Percentiles rank a stretch among this genome's conserved stretches.
phyloP scores from a whole-genome alignment of 2,329 filamentous ascomycete species.

The Ceratocystis variospora region DNA sequence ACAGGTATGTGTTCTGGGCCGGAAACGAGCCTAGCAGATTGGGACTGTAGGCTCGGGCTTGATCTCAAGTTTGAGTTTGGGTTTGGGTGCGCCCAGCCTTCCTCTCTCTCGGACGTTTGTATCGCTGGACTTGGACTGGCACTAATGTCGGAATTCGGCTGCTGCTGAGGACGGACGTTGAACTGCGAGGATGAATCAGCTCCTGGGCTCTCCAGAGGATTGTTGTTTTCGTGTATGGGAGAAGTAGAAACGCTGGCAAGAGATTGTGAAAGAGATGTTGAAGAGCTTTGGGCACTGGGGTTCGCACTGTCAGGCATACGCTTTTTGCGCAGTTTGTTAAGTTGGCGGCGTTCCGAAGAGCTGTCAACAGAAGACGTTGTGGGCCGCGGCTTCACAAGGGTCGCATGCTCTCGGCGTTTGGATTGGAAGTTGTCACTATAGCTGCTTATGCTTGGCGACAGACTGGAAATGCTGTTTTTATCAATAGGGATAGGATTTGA shows the following conservation, averaged over 20 bases:
- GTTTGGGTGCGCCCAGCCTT: neutral
- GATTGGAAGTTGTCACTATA: slow-evolving; percentile 34
- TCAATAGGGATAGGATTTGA: slow-evolving; percentile 24
- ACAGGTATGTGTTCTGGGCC: neutral
- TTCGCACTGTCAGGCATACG: slow-evolving; percentile 61
- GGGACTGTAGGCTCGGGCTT: neutral
- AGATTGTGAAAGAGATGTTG: slow-evolving; percentile 50
- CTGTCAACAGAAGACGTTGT: slow-evolving; percentile 44
- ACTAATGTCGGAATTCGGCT: neutral
- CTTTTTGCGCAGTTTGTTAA: slow-evolving; percentile 88
- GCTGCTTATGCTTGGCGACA: slow-evolving; percentile 25
- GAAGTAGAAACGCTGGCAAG: slow-evolving; percentile 35
- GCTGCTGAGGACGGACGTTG: neutral
- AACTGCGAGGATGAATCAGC: slow-evolving; percentile 9
- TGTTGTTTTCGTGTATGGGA: slow-evolving; percentile 33
- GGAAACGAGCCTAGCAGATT: neutral
- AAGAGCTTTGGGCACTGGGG: slow-evolving; percentile 82
- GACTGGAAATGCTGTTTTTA: slow-evolving; percentile 22
- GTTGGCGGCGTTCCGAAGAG: slow-evolving; percentile 50
- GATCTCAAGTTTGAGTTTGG: neutral
- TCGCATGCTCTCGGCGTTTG: slow-evolving; percentile 32
- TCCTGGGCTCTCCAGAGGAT: slow-evolving; percentile 32
- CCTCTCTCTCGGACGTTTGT: neutral
- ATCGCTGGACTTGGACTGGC: neutral
- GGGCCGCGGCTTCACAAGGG: slow-evolving; percentile 39